phyloP scores from a whole-genome alignment of 2,329 filamentous ascomycete species.

The Penicillium frequentans region DNA sequence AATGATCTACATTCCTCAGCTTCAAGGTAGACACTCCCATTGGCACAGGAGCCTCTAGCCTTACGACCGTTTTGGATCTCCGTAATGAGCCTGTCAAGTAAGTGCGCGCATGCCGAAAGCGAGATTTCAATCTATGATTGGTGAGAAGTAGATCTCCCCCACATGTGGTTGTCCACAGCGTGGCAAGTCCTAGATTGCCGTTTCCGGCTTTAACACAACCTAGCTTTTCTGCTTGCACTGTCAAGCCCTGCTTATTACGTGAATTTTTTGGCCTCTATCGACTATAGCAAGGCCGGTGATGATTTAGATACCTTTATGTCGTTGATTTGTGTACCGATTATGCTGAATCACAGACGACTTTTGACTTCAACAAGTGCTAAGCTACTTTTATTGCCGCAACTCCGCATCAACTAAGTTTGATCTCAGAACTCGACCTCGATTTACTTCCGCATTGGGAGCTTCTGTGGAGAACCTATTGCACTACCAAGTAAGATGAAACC shows the following conservation, averaged over 20 bases:
- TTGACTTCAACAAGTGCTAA: neutral
- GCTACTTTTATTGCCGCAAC: neutral
- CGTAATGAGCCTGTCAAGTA: neutral
- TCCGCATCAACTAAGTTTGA: neutral
- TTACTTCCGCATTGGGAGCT: slow-evolving; percentile 19
- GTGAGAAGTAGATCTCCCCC: neutral
- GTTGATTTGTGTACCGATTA: neutral
- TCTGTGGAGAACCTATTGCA: slow-evolving; percentile 10
- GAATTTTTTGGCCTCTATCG: neutral
- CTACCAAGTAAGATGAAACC: slow-evolving; percentile 24
- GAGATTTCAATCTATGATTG: neutral
- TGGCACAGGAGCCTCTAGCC: neutral
- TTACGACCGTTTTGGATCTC: neutral
- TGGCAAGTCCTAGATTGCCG: neutral
- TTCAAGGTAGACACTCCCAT: slow-evolving; percentile 1
- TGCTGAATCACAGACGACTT: neutral
- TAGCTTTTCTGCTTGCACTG: neutral
- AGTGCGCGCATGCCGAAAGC: neutral
- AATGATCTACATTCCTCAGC: slow-evolving; percentile 11
- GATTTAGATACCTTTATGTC: neutral
- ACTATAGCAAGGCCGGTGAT: neutral
- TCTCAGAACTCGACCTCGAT: neutral
- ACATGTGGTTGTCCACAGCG: neutral
- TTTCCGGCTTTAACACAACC: neutral
- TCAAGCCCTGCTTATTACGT: neutral